Conservation (phyloP, 768 basidiomycete genomes). For the Kwoniella sp. region DNA sequence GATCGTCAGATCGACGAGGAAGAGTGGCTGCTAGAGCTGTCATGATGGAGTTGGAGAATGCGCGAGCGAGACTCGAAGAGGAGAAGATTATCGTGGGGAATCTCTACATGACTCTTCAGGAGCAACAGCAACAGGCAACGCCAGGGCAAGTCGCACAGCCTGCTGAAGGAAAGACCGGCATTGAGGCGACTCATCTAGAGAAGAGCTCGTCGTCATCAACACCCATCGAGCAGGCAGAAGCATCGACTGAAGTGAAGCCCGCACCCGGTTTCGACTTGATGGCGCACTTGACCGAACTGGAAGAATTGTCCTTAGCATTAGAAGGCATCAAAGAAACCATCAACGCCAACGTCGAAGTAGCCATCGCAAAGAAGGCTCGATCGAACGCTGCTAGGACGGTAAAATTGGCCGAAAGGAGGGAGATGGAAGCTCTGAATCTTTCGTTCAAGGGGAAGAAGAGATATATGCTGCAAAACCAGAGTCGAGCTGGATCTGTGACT, state of each 20-base stretch:
- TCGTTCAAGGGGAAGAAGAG: conserved; percentile 9
- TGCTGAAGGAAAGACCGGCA: no score
- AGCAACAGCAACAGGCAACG: not conserved
- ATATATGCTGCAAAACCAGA: not conserved
- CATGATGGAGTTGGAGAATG: conserved; percentile 8
- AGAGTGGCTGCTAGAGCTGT: not conserved
- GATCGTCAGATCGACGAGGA: conserved; percentile 3
- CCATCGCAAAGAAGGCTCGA: conserved; percentile 8
- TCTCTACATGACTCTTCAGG: not conserved
- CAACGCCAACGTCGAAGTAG: conserved; percentile 10
- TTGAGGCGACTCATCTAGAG: no score
- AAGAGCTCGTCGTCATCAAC: no score
- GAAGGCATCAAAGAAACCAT: conserved; percentile 10
- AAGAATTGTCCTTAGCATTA: not conserved
- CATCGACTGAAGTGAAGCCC: not conserved
- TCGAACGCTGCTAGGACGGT: conserved; percentile 12
- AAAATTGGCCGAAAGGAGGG: conserved; percentile 14
- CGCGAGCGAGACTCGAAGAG: conserved; percentile 7
- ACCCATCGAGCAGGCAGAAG: no score
- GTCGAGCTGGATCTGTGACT: not conserved
- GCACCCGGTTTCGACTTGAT: not conserved
- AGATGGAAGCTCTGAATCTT: conserved; percentile 4
- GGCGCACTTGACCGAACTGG: conserved; percentile 4
- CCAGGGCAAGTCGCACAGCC: no score
- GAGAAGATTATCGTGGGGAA: conserved; percentile 4